These are phyloP conservation scores for Neofusicoccum cordaticola DNA, from an alignment of 2,329 filamentous ascomycete species.

Conservation along the genomic window DNA sequence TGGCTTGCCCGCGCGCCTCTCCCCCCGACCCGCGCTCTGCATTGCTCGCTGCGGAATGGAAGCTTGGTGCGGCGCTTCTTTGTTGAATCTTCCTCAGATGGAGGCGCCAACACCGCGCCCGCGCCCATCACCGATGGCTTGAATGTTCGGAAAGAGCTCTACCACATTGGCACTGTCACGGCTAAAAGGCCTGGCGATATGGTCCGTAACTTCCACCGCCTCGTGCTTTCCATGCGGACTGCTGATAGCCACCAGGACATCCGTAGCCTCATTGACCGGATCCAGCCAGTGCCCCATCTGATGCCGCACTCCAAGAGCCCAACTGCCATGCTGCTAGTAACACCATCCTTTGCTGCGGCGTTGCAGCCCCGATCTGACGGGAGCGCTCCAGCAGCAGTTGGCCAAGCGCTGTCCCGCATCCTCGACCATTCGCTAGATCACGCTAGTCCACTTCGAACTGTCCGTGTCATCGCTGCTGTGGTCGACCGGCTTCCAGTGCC, in stretches of 20 bases:
- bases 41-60: not conserved
- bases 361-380: not conserved
- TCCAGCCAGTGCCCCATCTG: not conserved
- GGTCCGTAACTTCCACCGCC: not conserved
- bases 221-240: not conserved
- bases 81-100: not conserved
- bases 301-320: not conserved
- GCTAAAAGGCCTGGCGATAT: not conserved
- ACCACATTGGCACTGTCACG: constrained; percentile 2
- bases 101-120: not conserved
- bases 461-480: constrained; percentile 27
- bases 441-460: not conserved
- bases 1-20: not conserved
- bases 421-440: not conserved
- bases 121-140: not conserved
- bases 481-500: constrained; percentile 35
- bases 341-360: not conserved
- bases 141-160: not conserved
- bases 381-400: not conserved
- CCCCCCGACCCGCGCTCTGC: not conserved
- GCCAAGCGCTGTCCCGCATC: not conserved
- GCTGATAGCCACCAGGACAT: not conserved
- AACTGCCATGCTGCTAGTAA: not conserved
- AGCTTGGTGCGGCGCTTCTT: not conserved
- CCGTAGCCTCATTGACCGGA: not conserved